Evolutionary conservation across 2,329 filamentous ascomycete species (phyloP).

Genomic region (Cercospora sojina): DNA sequence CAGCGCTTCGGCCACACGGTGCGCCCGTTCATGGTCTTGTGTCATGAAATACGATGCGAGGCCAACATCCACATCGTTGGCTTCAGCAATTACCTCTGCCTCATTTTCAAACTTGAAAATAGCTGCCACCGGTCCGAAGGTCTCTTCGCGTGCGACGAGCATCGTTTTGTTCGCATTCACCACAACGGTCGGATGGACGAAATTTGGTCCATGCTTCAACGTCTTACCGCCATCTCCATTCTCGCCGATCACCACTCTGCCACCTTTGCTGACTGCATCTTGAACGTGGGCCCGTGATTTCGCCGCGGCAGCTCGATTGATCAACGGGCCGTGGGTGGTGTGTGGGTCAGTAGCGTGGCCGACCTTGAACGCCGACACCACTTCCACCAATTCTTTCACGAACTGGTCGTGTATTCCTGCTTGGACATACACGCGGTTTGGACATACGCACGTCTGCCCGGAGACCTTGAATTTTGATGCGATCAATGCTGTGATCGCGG

Average conservation of each 20-base stretch:
- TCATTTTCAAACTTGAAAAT: constrained; percentile 87
- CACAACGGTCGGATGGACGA: constrained; percentile 86
- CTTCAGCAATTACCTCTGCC: constrained; percentile 78
- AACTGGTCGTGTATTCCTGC: constrained; percentile 55
- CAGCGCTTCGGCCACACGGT: constrained; percentile 64
- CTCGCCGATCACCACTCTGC: constrained; percentile 57
- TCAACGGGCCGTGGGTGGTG: constrained; percentile 61
- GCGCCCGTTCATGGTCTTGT: constrained; percentile 57
- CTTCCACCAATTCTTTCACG: constrained; percentile 54
- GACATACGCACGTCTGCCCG: constrained; percentile 37
- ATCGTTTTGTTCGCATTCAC: constrained; percentile 83
- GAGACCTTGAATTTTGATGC: constrained; percentile 33
- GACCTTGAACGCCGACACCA: constrained; percentile 23
- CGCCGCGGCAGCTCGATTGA: constrained; percentile 78
- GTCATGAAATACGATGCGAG: constrained; percentile 93
- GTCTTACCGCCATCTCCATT: constrained; percentile 70
- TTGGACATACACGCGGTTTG: constrained; percentile 55
- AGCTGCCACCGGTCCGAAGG: constrained; percentile 89
- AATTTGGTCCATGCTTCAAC: constrained; percentile 50
- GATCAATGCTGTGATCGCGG: constrained; percentile 32
- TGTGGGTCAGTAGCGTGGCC: constrained; percentile 20
- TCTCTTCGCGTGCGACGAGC: constrained; percentile 83
- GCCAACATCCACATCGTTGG: constrained; percentile 80
- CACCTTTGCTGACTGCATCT: not conserved
- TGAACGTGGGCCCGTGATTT: constrained; percentile 47